A percentile compares a stretch with the other conserved stretches of the same genome.
Conservation (phyloP, 805 yeast species). For the Myxozyma monticola region DNA sequence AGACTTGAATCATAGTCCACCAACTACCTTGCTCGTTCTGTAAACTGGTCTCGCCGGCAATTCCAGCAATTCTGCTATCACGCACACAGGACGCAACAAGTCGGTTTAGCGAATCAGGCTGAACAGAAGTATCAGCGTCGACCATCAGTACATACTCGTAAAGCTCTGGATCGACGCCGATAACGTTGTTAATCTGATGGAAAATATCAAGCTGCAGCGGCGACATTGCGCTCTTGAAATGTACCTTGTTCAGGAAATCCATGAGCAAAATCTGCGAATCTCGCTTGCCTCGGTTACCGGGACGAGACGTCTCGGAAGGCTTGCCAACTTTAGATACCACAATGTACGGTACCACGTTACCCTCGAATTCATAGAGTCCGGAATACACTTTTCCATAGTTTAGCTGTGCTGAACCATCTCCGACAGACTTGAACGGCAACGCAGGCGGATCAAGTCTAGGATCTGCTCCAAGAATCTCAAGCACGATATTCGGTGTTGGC, state of each 20-base stretch:
- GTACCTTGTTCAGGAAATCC: slow-evolving; percentile 60
- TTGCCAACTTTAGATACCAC: slow-evolving; percentile 59
- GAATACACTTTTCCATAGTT: slow-evolving; percentile 63
- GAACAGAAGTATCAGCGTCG: slow-evolving; percentile 63
- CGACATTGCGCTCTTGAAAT: slow-evolving; percentile 60
- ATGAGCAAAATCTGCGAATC: slow-evolving; percentile 61
- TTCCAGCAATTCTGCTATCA: slow-evolving; percentile 58
- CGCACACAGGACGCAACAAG: slow-evolving; percentile 60
- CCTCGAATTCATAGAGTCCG: slow-evolving; percentile 60
- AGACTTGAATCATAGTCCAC: slow-evolving; percentile 64
- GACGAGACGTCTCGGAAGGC: slow-evolving; percentile 50
- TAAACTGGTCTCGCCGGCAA: slow-evolving; percentile 64
- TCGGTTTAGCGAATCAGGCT: slow-evolving; percentile 55
- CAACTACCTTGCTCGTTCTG: slow-evolving; percentile 55
- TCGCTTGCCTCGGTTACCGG: slow-evolving; percentile 67
- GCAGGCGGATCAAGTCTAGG: slow-evolving; percentile 53
- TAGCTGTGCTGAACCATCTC: slow-evolving; percentile 59
- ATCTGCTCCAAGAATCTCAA: slow-evolving; percentile 48
- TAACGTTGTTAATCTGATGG: slow-evolving; percentile 54
- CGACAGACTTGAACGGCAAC: slow-evolving; percentile 57
- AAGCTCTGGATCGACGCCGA: slow-evolving; percentile 61
- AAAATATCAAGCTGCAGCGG: slow-evolving; percentile 57
- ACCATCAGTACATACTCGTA: slow-evolving; percentile 59
- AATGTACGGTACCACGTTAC: slow-evolving; percentile 54
- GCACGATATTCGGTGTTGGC: slow-evolving; percentile 56